A percentile compares a stretch with the other conserved stretches of the same genome.
Conservation (phyloP, 495 filamentous ascomycete genomes). For the Annulohypoxylon maeteangense region DNA sequence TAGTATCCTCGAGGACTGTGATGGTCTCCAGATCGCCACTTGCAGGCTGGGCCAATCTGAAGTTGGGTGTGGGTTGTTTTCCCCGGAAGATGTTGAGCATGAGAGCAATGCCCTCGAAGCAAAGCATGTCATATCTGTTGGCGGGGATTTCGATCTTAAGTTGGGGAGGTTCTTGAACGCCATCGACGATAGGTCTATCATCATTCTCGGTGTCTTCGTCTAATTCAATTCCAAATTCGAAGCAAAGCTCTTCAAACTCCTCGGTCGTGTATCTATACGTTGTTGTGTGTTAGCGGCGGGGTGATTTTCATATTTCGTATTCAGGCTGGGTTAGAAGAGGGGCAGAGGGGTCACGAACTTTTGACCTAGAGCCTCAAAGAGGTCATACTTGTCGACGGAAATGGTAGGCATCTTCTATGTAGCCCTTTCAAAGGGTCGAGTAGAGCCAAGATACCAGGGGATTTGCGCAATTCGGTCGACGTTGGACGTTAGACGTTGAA, state of each 20-base stretch:
- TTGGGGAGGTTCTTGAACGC: slow-evolving; percentile 86
- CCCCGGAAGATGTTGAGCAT: slow-evolving; percentile 95
- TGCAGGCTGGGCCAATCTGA: slow-evolving; percentile 73
- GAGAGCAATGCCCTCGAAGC: slow-evolving; percentile 95
- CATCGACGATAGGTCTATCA: slow-evolving; percentile 76
- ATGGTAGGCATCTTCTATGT: slow-evolving; percentile 83
- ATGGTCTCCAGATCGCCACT: slow-evolving; percentile 81
- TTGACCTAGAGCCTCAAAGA: slow-evolving; percentile 90
- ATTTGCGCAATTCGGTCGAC: slow-evolving; percentile 27
- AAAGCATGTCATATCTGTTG: slow-evolving; percentile 98
- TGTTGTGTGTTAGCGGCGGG: slow-evolving; percentile 28
- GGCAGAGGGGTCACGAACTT: slow-evolving; percentile 68
- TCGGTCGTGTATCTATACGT: slow-evolving; percentile 80
- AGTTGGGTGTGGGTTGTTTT: slow-evolving; percentile 78
- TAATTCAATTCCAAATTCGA: slow-evolving; percentile 98
- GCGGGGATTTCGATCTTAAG: slow-evolving; percentile 99
- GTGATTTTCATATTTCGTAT: slow-evolving; percentile 22
- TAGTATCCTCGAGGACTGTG: slow-evolving; percentile 81
- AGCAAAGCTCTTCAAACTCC: slow-evolving; percentile 96
- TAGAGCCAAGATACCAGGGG: slow-evolving; percentile 27
- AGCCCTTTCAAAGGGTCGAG: slow-evolving; percentile 19
- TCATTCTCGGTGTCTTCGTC: slow-evolving; percentile 91
- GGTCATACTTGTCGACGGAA: slow-evolving; percentile 90
- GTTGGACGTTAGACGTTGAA: background rate
- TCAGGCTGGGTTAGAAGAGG: slow-evolving; percentile 2